Conservation (phyloP, 306 rosid species). For the Cucurbita pepo region DNA sequence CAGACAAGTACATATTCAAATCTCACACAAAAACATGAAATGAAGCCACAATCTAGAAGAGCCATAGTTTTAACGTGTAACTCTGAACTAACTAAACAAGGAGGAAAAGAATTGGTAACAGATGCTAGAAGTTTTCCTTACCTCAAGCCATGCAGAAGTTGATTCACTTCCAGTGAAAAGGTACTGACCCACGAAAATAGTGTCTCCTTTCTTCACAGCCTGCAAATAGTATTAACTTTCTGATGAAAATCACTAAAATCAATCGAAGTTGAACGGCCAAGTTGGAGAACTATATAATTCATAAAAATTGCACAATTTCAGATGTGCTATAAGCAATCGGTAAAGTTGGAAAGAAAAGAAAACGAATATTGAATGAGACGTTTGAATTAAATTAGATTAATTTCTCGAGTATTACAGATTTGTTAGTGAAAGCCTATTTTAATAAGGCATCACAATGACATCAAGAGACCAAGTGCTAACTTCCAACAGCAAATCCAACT, state of each 20-base stretch:
- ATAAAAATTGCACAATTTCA: background rate
- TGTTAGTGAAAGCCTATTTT: background rate
- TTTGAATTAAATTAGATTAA: background rate
- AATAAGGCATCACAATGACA: background rate
- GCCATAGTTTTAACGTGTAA: background rate
- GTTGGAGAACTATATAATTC: background rate
- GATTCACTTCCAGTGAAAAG: slow-evolving; percentile 99
- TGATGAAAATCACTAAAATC: background rate
- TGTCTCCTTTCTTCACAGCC: slow-evolving; percentile 84
- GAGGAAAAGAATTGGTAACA: background rate
- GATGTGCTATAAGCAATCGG: background rate
- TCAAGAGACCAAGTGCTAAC: background rate
- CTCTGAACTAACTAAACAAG: background rate
- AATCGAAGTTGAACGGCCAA: background rate
- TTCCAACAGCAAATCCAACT: background rate
- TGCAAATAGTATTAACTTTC: slow-evolving; percentile 17
- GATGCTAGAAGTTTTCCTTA: slow-evolving; percentile 7
- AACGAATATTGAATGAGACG: background rate
- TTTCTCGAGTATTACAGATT: background rate
- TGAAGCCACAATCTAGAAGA: background rate
- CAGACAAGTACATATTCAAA: background rate
- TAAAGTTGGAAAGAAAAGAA: background rate
- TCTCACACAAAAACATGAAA: background rate
- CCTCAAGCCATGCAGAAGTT: slow-evolving; percentile 99
- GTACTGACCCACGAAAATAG: slow-evolving; percentile 87